Base-by-base conservation (phyloP, 2,329 filamentous ascomycete genomes). In the Hawksworthiomyces lignivorus region DNA sequence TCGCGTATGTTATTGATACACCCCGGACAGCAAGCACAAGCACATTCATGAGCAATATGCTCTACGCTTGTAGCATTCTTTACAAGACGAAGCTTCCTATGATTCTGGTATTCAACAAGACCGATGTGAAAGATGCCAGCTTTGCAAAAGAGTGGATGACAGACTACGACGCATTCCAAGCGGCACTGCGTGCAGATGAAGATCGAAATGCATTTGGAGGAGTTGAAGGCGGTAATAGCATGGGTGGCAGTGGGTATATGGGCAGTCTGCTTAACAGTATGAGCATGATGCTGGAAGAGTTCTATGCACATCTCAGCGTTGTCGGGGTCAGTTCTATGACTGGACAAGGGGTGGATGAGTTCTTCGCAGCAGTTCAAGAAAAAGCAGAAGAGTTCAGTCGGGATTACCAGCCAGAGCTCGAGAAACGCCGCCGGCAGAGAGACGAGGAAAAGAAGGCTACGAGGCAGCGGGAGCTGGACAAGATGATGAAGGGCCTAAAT, bases 111-210 rank as follows among this genome's bases (percentile, higher is more conserved):
- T 97, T 98, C 73, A 98, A 98, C 72, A 98, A 98, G 69, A 96
- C 89, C 0, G 92, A 98, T 56, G 87, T 94, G 31, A 87, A 94
- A 61, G 84, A 94, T 55, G 87, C 88, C 0, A 75, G 77, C 20
- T 95, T 95, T 56, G 92, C 89, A 1, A 92, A 90, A 65, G 88
- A 97, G 59, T 98, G 94, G 92, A 98, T 98, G 92, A 94, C 89
- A 6, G 90, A 98, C 62, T 98, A 96, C 56, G 92, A 98, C 51
- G 80, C 85, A 1, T 98, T 98, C 66, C 92, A 97, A 60, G 78
- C 78, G 14, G 90, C 94, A 1, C 70, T 98, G 34, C 76, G 78
- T 36, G 68, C 77, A 20, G 92, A 97, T 56, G 87, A 96, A 59
- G 80, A 84, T 43, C 71, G 74, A 7, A 87, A 88, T 34, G 80